A percentile compares a stretch with the other conserved stretches of the same genome.
Evolutionary conservation across 78 protist species (phyloP).

Genomic region (Reticulomyxa filosa): DNA sequence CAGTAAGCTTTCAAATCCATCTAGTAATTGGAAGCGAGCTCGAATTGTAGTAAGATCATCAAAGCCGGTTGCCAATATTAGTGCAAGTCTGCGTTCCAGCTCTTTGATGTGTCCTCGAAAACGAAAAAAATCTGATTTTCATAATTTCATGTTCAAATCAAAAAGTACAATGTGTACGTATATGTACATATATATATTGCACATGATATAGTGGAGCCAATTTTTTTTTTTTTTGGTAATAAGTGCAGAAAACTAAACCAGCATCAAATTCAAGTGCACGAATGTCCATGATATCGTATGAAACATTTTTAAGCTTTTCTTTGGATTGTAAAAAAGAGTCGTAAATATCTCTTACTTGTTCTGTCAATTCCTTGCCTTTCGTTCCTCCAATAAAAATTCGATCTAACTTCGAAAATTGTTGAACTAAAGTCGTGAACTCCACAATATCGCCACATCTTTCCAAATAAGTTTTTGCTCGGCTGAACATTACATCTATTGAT

Average conservation of each 20-base stretch:
- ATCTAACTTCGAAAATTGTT: slow-evolving; percentile 1
- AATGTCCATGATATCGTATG: slow-evolving; percentile 9
- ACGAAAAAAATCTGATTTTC: slow-evolving; percentile 8
- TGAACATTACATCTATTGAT: not conserved
- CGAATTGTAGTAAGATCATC: slow-evolving; percentile 24
- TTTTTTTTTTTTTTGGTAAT: too few relatives aligned
- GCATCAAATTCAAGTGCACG: not conserved
- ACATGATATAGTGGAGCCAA: too few relatives aligned
- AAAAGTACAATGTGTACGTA: too few relatives aligned
- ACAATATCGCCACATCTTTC: slow-evolving; percentile 14
- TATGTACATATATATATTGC: too few relatives aligned
- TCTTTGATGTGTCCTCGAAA: slow-evolving; percentile 1
- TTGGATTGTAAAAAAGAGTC: not conserved
- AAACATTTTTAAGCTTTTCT: not conserved
- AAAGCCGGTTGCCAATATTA: slow-evolving; percentile 13
- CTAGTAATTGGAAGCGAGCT: slow-evolving; percentile 30
- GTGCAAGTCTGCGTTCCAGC: slow-evolving; percentile 20
- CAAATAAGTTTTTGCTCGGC: slow-evolving; percentile 11
- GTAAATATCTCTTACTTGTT: not conserved
- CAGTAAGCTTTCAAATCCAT: slow-evolving; percentile 34
- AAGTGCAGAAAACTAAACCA: too few relatives aligned
- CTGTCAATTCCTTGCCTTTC: not conserved
- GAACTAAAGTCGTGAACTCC: slow-evolving; percentile 1
- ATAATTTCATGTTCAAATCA: too few relatives aligned
- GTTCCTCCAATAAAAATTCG: not conserved